Percentiles rank a stretch among this genome's conserved stretches.
phyloP scores from a whole-genome alignment of 1,284 basidiomycete species.

The Ceratobasidium sp. region DNA sequence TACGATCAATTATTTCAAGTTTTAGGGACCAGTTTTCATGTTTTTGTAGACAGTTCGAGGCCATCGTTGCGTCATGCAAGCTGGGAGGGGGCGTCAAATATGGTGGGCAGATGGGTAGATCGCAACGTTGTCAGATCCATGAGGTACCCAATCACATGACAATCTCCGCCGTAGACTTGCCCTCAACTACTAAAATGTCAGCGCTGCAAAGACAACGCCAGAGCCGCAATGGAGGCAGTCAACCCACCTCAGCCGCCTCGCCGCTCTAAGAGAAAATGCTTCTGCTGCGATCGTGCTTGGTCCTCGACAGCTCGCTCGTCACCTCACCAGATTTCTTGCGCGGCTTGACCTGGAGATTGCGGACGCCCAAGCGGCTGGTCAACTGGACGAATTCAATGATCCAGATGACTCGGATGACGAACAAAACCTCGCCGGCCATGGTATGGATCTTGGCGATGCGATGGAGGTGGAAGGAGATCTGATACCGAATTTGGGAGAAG shows the following conservation, averaged over 20 bases:
- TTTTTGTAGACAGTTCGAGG: too few species aligned
- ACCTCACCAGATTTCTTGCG: neutral
- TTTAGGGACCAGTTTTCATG: too few species aligned
- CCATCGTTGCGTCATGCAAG: too few species aligned
- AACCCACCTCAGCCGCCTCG: neutral
- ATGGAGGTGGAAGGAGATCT: neutral
- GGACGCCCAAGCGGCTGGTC: neutral
- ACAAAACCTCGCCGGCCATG: neutral
- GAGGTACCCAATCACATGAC: neutral
- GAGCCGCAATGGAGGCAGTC: neutral
- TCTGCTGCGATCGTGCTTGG: neutral
- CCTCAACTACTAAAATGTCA: neutral
- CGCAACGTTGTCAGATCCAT: too few species aligned
- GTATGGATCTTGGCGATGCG: neutral
- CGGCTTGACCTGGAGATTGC: neutral
- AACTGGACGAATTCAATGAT: too few species aligned
- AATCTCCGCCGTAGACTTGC: neutral
- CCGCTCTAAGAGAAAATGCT: neutral
- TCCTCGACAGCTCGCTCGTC: constrained; percentile 5
- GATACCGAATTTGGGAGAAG: too few species aligned
- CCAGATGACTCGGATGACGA: neutral
- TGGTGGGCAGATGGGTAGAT: too few species aligned
- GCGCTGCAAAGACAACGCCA: neutral
- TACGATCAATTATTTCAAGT: too few species aligned
- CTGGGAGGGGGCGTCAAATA: too few species aligned